A percentile compares a stretch with the other conserved stretches of the same genome.
These are phyloP conservation scores for Bryoglossum gracile DNA, from an alignment of 495 filamentous ascomycete species.

Conservation along the genomic window DNA sequence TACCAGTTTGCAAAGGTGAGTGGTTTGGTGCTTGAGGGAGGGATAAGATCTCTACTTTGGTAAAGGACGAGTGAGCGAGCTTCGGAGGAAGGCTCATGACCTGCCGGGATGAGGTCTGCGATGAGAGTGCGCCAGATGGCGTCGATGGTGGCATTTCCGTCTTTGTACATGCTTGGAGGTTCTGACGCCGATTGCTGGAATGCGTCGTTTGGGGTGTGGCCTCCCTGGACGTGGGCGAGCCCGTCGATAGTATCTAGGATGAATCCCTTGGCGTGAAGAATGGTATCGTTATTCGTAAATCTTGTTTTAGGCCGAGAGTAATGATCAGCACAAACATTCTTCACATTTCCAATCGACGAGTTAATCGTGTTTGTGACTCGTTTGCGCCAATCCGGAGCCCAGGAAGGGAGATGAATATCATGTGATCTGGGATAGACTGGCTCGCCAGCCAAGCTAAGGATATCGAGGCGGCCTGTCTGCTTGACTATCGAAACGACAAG, in stretches of 20 bases:
- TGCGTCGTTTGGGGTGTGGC: not conserved
- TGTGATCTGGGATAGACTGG: not conserved
- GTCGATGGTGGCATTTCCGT: too few species aligned
- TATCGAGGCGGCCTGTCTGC: not conserved
- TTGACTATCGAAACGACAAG: not conserved
- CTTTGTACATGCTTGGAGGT: too few species aligned
- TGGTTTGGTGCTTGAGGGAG: too few species aligned
- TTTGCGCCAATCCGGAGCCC: not conserved
- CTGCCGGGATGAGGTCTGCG: too few species aligned
- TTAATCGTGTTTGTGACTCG: not conserved
- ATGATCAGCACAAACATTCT: too few species aligned
- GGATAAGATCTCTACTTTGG: too few species aligned
- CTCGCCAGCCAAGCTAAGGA: not conserved
- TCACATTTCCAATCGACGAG: not conserved
- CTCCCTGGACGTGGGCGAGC: not conserved
- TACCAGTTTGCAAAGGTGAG: not conserved
- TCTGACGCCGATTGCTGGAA: too few species aligned
- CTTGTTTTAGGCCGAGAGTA: too few species aligned
- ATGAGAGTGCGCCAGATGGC: too few species aligned
- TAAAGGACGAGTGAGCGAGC: too few species aligned
- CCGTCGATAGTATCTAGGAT: not conserved
- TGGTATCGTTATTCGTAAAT: not conserved
- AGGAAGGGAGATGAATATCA: not conserved
- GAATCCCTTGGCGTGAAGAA: not conserved
- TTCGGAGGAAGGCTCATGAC: too few species aligned